Base-by-base conservation (phyloP, 2,329 filamentous ascomycete genomes). In the Alternaria sp. region DNA sequence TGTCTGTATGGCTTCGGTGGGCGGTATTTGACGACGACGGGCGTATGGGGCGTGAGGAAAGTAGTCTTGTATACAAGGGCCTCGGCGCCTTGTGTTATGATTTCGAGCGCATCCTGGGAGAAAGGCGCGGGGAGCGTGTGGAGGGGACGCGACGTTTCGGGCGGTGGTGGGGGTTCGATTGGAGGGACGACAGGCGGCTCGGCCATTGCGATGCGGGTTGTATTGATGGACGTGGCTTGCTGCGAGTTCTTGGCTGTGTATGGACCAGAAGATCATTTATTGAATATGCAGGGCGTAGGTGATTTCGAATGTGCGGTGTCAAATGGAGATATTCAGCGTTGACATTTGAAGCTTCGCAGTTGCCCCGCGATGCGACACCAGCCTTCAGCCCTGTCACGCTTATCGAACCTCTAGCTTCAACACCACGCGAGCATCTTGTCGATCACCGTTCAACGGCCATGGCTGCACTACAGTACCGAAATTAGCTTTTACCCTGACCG, bases 1-100 rank as follows among this genome's bases (percentile, higher is more conserved):
- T 99, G 96, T 19, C 96, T 89, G 87, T 97, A 99, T 25, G 92
- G 88, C 83, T 99, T 99, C 25, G 89, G 86, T 0, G 95, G 94
- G 1, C 96, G 92, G 85, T 96, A 90, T 83, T 99, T 99, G 66
- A 98, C 88, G 1, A 95, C 93, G 77, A 90, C 91, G 13, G 91
- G 88, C 10, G 88, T 84, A 60, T 84, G 79, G 43, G 91, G 87
- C 1, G 86, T 79, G 58, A 97, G 89, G 82, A 93, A 96, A 59
- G 88, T 90, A 17, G 93, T 95, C 80, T 89, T 90, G 88, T 96
- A 98, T 77, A 99, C 88, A 68, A 95, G 93, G 63, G 93, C 94
- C 87, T 99, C 96, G 77, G 96, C 96, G 82, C 96, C 96, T 85
- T 98, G 96, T 61, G 93, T 90, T 72, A 98, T 88, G 75, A 97